Evolutionary conservation across 352 stramenopile species (phyloP).

Genomic region (Phytophthora constricta): DNA sequence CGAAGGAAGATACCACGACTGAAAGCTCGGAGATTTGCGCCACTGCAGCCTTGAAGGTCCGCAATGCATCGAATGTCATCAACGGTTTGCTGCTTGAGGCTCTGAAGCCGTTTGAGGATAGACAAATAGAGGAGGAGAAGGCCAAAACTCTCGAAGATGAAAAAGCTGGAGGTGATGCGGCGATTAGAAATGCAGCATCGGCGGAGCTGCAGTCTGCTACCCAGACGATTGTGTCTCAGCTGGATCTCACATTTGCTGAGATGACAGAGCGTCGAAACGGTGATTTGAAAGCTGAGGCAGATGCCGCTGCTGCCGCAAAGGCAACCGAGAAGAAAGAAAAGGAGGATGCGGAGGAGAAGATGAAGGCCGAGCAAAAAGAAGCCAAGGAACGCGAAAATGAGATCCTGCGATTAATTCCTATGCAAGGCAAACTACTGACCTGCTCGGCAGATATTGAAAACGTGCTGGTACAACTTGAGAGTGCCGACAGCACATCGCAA

Average conservation of each 20-base stretch:
- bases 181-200: conserved; percentile 16
- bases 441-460: conserved; percentile 54
- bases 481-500: conserved; percentile 1
- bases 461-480: conserved; percentile 48
- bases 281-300: conserved; percentile 43
- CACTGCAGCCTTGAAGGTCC: conserved; percentile 27
- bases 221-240: conserved; percentile 50
- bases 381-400: conserved; percentile 45
- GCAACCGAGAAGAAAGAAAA: conserved; percentile 48
- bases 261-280: conserved; percentile 41
- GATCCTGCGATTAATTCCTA: conserved; percentile 52
- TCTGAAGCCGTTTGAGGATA: conserved; percentile 57
- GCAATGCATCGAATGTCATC: conserved; percentile 49
- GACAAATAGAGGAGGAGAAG: conserved; percentile 41
- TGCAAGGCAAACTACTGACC: conserved; percentile 52
- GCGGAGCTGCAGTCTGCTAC: conserved; percentile 37
- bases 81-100: conserved; percentile 52
- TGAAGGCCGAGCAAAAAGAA: conserved; percentile 37
- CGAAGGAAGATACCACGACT: conserved; percentile 9
- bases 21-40: conserved; percentile 16
- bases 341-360: conserved; percentile 47
- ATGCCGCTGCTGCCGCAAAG: conserved; percentile 37
- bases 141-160: conserved; percentile 24
- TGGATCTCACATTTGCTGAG: conserved; percentile 50
- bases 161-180: conserved; percentile 11